These are phyloP conservation scores for Chernovozyma aurita DNA, from an alignment of 1,139 yeast species.

Conservation along the genomic window DNA sequence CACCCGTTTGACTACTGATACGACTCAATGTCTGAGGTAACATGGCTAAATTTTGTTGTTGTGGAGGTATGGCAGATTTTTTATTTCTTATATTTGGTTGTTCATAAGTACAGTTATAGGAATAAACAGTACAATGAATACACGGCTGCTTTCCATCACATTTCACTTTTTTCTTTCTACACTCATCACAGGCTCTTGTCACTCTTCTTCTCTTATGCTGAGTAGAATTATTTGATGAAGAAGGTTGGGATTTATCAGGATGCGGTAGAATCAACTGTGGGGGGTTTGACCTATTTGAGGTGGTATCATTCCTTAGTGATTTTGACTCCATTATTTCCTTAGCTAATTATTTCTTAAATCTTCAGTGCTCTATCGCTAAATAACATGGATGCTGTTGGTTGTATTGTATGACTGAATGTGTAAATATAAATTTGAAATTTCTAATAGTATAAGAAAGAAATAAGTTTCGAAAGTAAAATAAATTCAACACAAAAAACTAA, in stretches of 20 bases:
- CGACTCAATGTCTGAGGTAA: constrained; percentile 1
- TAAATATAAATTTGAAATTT: too few relatives aligned
- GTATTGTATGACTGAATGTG: too few relatives aligned
- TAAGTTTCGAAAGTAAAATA: too few relatives aligned
- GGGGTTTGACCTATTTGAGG: background rate
- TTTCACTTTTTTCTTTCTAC: constrained; percentile 74
- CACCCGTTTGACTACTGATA: background rate
- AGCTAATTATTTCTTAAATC: too few relatives aligned
- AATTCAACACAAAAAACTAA: too few relatives aligned
- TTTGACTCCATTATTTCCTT: background rate
- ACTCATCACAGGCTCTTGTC: constrained; percentile 80
- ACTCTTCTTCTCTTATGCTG: constrained; percentile 66
- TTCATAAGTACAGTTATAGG: constrained; percentile 66
- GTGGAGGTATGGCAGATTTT: constrained; percentile 12
- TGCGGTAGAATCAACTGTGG: constrained; percentile 1
- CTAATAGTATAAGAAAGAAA: too few relatives aligned
- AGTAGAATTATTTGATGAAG: constrained; percentile 2
- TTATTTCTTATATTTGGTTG: constrained; percentile 67
- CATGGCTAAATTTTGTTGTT: constrained; percentile 4
- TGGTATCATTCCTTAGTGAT: background rate
- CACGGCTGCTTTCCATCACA: constrained; percentile 90
- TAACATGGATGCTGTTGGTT: too few relatives aligned
- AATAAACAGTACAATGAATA: constrained; percentile 84
- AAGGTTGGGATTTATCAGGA: constrained; percentile 1
- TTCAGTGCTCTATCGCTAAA: too few relatives aligned